Percentiles rank a stretch among this genome's conserved stretches.
Evolutionary conservation across 805 yeast genomes (phyloP).

Genomic region (Starmerella riodocensis): DNA sequence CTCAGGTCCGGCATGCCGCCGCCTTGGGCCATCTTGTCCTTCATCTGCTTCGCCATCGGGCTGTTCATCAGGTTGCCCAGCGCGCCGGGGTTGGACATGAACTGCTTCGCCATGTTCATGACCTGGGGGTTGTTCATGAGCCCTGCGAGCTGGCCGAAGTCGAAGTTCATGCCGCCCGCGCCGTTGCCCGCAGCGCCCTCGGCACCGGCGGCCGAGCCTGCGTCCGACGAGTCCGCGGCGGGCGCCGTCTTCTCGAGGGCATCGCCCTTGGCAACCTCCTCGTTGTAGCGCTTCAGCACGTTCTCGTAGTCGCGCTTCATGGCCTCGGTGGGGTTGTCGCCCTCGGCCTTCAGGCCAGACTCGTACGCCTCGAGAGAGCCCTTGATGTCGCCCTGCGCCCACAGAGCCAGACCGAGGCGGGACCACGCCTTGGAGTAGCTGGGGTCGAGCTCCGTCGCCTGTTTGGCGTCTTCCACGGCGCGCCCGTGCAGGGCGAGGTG

Average conservation of each 20-base stretch:
- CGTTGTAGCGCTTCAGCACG: slow-evolving; percentile 76
- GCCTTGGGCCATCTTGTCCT: slow-evolving; percentile 61
- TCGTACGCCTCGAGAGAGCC: slow-evolving; percentile 85
- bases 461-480: slow-evolving; percentile 74
- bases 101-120: slow-evolving; percentile 73
- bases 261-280: slow-evolving; percentile 32
- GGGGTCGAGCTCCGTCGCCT: slow-evolving; percentile 68
- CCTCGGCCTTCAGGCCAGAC: slow-evolving; percentile 76
- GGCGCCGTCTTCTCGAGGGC: slow-evolving; percentile 1
- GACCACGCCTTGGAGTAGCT: slow-evolving; percentile 84
- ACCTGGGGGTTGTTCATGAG: slow-evolving; percentile 84
- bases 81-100: slow-evolving; percentile 78
- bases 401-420: slow-evolving; percentile 84
- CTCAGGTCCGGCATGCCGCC: slow-evolving; percentile 44
- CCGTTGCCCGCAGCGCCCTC: slow-evolving; percentile 12
- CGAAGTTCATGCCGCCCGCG: slow-evolving; percentile 68
- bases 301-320: slow-evolving; percentile 91
- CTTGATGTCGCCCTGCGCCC: slow-evolving; percentile 85
- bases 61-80: slow-evolving; percentile 61
- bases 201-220: slow-evolving; percentile 10
- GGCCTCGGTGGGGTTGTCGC: slow-evolving; percentile 68
- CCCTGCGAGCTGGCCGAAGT: slow-evolving; percentile 42
- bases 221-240: background rate
- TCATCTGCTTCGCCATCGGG: slow-evolving; percentile 76
- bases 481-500: slow-evolving; percentile 57